Conservation (phyloP, 441 rosid genomes). For the Manihot esculenta region DNA sequence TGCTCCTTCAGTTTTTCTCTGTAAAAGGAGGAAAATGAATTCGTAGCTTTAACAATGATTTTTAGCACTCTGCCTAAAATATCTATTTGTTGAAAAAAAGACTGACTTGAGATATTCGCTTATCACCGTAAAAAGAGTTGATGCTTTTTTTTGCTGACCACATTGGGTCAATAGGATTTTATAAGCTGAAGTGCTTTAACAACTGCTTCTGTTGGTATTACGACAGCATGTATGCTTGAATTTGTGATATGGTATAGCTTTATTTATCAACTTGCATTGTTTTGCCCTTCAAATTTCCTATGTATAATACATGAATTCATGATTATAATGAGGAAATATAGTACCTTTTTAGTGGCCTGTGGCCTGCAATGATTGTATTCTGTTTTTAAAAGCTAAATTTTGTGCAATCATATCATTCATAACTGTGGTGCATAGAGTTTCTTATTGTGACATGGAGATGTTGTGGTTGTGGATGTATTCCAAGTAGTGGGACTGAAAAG, state of each 20-base stretch:
- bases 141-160: too few relatives aligned
- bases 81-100: background rate
- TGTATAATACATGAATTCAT: background rate
- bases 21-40: background rate
- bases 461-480: background rate
- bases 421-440: background rate
- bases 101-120: background rate
- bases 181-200: background rate
- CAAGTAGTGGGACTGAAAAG: background rate
- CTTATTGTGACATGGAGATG: background rate
- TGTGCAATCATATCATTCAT: too few relatives aligned
- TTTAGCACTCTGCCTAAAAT: background rate
- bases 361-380: background rate
- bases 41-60: too few relatives aligned
- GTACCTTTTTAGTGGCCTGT: background rate
- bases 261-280: background rate
- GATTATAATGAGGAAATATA: background rate
- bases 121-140: background rate
- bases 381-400: background rate
- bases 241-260: background rate
- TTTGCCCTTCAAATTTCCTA: background rate
- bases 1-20: background rate
- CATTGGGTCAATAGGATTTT: too few relatives aligned
- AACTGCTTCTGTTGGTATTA: background rate
- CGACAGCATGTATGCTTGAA: background rate